Evolutionary conservation across 2,329 filamentous ascomycete genomes (phyloP).

Genomic region (Passalora sequoiae): DNA sequence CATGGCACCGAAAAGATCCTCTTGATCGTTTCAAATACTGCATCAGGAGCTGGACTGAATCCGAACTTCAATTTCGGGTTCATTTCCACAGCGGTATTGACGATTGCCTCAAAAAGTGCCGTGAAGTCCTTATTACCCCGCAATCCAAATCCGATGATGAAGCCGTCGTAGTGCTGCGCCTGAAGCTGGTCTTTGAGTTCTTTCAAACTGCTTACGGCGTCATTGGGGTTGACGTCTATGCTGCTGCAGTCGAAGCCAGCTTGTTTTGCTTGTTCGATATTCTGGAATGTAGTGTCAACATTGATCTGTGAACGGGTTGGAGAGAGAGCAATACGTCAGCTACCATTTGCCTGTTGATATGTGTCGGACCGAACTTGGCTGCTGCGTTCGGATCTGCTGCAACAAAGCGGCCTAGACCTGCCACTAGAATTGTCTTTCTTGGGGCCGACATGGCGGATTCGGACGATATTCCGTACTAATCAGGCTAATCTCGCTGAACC

Average conservation of each 20-base stretch:
- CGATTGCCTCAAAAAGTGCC: conserved; percentile 15
- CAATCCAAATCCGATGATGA: conserved; percentile 16
- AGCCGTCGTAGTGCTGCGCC: conserved; percentile 9
- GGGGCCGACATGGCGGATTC: too few species aligned
- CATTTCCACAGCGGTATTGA: conserved; percentile 11
- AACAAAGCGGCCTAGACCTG: conserved; percentile 4
- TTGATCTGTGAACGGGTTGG: background rate
- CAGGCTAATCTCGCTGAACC: too few species aligned
- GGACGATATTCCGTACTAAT: too few species aligned
- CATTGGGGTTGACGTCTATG: conserved; percentile 11
- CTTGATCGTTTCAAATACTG: conserved; percentile 12
- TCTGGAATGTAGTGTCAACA: background rate
- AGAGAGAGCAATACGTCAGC: background rate
- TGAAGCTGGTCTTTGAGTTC: conserved; percentile 5
- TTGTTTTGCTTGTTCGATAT: conserved; percentile 2
- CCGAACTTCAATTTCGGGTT: conserved; percentile 13
- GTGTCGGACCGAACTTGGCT: background rate
- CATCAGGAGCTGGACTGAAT: conserved; percentile 14
- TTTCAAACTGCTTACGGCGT: conserved; percentile 1
- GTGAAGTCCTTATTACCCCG: conserved; percentile 16
- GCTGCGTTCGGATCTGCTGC: background rate
- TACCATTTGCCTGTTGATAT: background rate
- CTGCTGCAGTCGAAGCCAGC: conserved; percentile 15
- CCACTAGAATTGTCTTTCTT: background rate
- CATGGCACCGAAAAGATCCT: too few species aligned